phyloP scores from a whole-genome alignment of 139 green algal genomes.

The Nannochloris sp. region DNA sequence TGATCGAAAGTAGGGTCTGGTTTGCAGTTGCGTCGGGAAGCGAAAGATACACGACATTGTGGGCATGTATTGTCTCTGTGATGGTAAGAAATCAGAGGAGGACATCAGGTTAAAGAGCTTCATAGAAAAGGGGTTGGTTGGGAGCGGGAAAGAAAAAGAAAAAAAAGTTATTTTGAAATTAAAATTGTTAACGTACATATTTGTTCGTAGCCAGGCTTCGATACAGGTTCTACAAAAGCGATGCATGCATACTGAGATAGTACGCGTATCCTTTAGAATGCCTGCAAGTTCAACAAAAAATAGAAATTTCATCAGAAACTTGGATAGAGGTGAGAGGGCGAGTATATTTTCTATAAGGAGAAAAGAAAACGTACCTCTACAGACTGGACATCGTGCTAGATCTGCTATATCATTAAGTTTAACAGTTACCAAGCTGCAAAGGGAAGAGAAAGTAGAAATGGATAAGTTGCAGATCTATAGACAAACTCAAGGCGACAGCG shows the following conservation, averaged over 20 bases:
- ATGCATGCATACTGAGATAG: constrained; percentile 45
- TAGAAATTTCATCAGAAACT: neutral
- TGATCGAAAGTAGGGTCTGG: constrained; percentile 30
- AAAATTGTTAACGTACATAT: too few species aligned
- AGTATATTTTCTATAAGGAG: neutral
- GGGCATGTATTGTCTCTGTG: constrained; percentile 38
- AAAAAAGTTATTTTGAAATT: too few species aligned
- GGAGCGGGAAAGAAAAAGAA: neutral
- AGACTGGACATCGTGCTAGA: constrained; percentile 16
- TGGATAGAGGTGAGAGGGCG: neutral
- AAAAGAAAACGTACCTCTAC: constrained; percentile 19
- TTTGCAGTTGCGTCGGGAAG: constrained; percentile 35
- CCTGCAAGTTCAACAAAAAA: constrained; percentile 18
- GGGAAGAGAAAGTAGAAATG: too few species aligned
- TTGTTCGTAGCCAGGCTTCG: constrained; percentile 38
- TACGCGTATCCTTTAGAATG: constrained; percentile 22
- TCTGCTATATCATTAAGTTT: neutral
- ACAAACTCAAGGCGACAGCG: too few species aligned
- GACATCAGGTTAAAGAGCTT: neutral
- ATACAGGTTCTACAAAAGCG: constrained; percentile 46
- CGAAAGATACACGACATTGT: constrained; percentile 33
- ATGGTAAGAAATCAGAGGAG: neutral
- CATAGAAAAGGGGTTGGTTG: neutral
- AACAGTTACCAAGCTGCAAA: constrained; percentile 2
- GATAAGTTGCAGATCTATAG: too few species aligned